A percentile compares a stretch with the other conserved stretches of the same genome.
Evolutionary conservation across 1,284 basidiomycete genomes (phyloP).

Genomic region (Ganoderma lingzhi): DNA sequence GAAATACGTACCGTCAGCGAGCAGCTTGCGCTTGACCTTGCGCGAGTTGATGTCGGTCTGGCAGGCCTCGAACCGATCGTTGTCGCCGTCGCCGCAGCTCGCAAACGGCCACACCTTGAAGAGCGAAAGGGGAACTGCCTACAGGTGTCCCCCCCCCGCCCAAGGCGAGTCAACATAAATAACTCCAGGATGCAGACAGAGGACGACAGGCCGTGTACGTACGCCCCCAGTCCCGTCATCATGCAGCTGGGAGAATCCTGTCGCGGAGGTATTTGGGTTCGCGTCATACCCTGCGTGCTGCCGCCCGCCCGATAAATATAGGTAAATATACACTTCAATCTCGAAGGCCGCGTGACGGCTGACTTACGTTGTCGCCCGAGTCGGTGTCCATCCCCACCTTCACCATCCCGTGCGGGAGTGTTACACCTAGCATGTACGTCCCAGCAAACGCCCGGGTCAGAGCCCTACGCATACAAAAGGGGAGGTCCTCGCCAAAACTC

Average conservation of each 20-base stretch:
- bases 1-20: conserved; percentile 50
- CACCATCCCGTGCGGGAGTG: conserved; percentile 72
- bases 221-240: conserved; percentile 70
- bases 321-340: not conserved
- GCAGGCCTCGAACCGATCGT: conserved; percentile 54
- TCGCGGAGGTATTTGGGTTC: conserved; percentile 53
- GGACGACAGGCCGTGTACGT: conserved; percentile 23
- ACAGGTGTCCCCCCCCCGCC: not conserved
- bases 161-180: not conserved
- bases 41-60: conserved; percentile 52
- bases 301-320: not conserved
- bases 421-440: conserved; percentile 52
- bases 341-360: not conserved
- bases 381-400: conserved; percentile 73
- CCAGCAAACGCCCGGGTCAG: not conserved
- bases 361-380: conserved; percentile 62
- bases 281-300: conserved; percentile 71
- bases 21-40: conserved; percentile 53
- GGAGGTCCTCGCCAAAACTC: conserved; percentile 10
- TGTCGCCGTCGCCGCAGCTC: conserved; percentile 49
- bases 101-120: conserved; percentile 67
- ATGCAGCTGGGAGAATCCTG: conserved; percentile 70
- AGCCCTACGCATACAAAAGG: not conserved
- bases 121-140: conserved; percentile 65
- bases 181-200: too few species aligned